Evolutionary conservation across 805 yeast species (phyloP), one percentile per base, ranked within the genome.

Genomic region (baker's yeast (Saccharomyces cerevisiae)): DNA sequence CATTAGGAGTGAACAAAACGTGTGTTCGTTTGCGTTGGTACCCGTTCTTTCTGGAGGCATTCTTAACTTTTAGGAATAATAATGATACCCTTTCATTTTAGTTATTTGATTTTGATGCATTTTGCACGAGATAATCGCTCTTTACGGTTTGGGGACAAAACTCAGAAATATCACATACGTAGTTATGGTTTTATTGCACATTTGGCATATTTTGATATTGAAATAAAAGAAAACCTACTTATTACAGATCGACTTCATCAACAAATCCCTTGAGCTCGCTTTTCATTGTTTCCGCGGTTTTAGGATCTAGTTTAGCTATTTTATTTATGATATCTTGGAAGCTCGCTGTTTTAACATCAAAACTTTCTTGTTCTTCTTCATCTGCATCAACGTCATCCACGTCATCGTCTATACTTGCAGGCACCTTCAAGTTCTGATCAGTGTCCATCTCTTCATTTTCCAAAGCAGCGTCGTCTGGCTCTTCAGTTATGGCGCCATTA

Each of bases 371-470:
- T 22, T 58, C 62, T 29, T 57, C 62, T 17, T 59, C 60, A 10
- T 55, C 58, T 6, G 57, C 61, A 24, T 54, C 63, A n/a, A 56
- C 66, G 17, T 57, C 53, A 5, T 55, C 60, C 6, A 52, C 57
- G 0, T 65, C 67, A 6, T 62, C 66, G 17, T 66, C 65, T 6
- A 58, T 61, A 41, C 50, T 61, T 6, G 24, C 62, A 14, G 62
- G 66, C 13, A 54, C 60, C 2, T 60, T 55, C 32, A 69, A 64
- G 30, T 63, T 54, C 3, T 64, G 70, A 48, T 70, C 70, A 5
- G 60, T 67, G 17, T 66, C 70, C 2, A 55, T 61, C 49, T 66
- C 71, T 32, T 69, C 72, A 2, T 63, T 69, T n/a, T 63, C 71
- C 31, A 63, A 53, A 1, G 58, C 68, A 1, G 59, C 65, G 8